Base-by-base conservation (phyloP, 495 filamentous ascomycete genomes). In the Neurospora sp. region DNA sequence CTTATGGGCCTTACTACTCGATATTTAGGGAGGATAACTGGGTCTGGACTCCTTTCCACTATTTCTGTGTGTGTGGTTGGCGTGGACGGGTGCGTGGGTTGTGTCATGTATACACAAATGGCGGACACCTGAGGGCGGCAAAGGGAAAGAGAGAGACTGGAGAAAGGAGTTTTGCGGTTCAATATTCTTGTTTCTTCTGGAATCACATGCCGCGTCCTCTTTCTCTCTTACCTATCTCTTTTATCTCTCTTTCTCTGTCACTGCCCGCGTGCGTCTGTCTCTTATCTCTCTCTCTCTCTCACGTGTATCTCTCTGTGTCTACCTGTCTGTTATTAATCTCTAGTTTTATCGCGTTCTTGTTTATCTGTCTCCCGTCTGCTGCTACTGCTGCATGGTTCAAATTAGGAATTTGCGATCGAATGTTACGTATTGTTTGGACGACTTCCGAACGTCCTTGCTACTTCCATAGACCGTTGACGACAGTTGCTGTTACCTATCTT, bases 261-360 rank as follows among this genome's bases (percentile, higher is more conserved):
- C 71, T 75, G 44, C 71, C 27, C 54, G 48, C 62, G 54, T 69
- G 73, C 69, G 71, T 39, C 59, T 40, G 62, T 39, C 27, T 40
- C 37, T 27, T 41, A 46, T 16, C 16, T 73, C 48, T 31, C 23
- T 66, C 23, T 66, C 48, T 27, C 48, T 62, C 48, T 62, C 23
- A 62, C 48, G 48, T 31, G 48, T 62, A 31, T 62, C 20, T 62
- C 48, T 62, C 48, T 31, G 54, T 18, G 54, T 35, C 54, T 66
- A 66, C 72, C 76, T 79, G 76, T 78, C 74, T 75, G 79, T 78
- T 79, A 78, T 77, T 81, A 81, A 81, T 80, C 27, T 66, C 27
- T 66, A 66, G 54, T 66, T 66, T 66, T 75, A 72, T 78, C 75
- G 80, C 70, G 78, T 75, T 70, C 75, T 79, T 73, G 73, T 77